Conservation (phyloP, 1,139 yeast genomes). For the Yamadazyma blattariae region DNA sequence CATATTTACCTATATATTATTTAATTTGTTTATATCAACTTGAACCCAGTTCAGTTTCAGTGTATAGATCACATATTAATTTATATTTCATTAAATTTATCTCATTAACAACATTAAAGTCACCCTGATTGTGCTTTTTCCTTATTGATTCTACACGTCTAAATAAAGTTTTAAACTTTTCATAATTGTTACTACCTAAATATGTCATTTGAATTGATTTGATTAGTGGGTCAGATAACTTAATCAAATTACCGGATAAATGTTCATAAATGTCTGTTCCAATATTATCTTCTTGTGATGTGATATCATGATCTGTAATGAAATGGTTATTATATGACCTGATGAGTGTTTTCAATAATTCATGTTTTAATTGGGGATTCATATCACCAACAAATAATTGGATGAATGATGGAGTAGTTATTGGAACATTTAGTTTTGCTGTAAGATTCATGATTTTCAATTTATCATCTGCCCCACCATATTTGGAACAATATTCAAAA, state of each 20-base stretch:
- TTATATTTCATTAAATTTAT: neutral
- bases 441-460: no score
- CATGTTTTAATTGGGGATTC: no score
- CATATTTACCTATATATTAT: neutral
- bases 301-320: conserved; percentile 21
- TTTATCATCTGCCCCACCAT: no score
- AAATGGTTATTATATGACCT: conserved; percentile 19
- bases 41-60: no score
- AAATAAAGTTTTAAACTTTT: neutral
- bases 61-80: conserved; percentile 1
- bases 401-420: no score
- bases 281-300: conserved; percentile 5
- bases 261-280: conserved; percentile 1
- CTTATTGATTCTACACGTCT: neutral
- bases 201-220: conserved; percentile 6
- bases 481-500: conserved; percentile 9
- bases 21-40: no score
- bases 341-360: conserved; percentile 4
- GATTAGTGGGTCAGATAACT: conserved; percentile 20
- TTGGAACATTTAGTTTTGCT: no score
- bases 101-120: neutral
- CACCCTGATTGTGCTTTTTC: neutral
- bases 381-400: no score
- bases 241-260: conserved; percentile 19
- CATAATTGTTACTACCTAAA: neutral